These are phyloP conservation scores for Pleurotus tuoliensis DNA, from an alignment of 768 basidiomycete species.

Conservation along the genomic window DNA sequence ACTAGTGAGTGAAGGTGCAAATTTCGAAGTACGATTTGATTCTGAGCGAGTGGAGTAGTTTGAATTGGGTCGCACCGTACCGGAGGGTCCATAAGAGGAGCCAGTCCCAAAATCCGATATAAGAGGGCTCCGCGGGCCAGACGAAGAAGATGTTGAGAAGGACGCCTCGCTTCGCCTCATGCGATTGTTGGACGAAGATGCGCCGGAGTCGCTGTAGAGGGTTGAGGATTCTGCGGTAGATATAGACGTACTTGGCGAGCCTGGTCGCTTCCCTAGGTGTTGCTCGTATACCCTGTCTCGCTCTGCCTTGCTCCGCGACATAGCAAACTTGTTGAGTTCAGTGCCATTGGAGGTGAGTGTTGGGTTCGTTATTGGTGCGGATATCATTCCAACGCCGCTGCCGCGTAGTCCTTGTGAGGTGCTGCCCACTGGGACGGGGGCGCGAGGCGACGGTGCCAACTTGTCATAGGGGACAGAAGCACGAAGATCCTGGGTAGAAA, in stretches of 20 bases:
- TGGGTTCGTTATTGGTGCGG: conserved; percentile 82
- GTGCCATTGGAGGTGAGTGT: conserved; percentile 69
- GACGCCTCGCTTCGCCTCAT: conserved; percentile 55
- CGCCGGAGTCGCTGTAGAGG: conserved; percentile 46
- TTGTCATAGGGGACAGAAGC: conserved; percentile 76
- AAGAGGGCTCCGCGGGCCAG: conserved; percentile 45
- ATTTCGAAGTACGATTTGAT: conserved; percentile 54
- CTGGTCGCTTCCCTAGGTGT: conserved; percentile 34
- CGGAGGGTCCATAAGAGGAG: conserved; percentile 13
- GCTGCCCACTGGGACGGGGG: conserved; percentile 56
- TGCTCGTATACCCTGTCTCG: conserved; percentile 50
- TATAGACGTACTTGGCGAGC: conserved; percentile 47
- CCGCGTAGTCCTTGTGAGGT: conserved; percentile 53
- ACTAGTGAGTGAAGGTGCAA: conserved; percentile 53
- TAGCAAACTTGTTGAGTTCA: conserved; percentile 60
- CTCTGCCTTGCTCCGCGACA: conserved; percentile 48
- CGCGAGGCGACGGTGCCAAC: conserved; percentile 49
- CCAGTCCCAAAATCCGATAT: conserved; percentile 49
- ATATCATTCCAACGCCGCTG: conserved; percentile 39
- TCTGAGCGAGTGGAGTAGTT: conserved; percentile 55
- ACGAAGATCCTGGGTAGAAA: conserved; percentile 56
- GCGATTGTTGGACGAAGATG: conserved; percentile 32
- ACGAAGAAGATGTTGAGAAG: conserved; percentile 27
- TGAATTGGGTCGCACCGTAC: conserved; percentile 48
- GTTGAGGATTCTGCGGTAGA: conserved; percentile 59